phyloP scores from a whole-genome alignment of 129 eudicot species.

The Scalesia atractyloides region DNA sequence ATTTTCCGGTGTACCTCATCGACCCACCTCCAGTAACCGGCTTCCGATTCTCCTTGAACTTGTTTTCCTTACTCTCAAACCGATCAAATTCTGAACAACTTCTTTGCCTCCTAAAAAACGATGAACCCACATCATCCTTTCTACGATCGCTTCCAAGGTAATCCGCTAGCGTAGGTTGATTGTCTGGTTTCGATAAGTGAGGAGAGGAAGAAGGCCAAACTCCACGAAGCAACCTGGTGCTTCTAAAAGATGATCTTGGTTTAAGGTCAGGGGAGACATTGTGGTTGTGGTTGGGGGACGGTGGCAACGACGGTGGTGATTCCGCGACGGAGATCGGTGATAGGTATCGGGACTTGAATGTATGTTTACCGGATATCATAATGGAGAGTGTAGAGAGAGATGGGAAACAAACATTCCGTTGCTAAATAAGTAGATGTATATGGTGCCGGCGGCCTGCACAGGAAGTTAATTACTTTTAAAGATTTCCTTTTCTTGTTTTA shows the following conservation, averaged over 20 bases:
- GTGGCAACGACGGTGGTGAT: conserved; percentile 29
- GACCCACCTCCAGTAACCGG: conserved; percentile 65
- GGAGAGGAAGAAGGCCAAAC: conserved; percentile 74
- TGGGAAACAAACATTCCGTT: conserved; percentile 28
- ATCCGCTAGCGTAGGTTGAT: conserved; percentile 43
- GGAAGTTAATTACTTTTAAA: conserved; percentile 17
- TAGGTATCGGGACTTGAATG: conserved; percentile 47
- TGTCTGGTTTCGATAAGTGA: conserved; percentile 13
- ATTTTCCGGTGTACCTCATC: conserved; percentile 59
- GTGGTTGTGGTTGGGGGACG: conserved; percentile 20
- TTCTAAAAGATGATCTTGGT: conserved; percentile 33
- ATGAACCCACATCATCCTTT: conserved; percentile 9
- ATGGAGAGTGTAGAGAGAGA: neutral
- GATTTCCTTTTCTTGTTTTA: conserved; percentile 22
- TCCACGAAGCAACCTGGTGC: conserved; percentile 42
- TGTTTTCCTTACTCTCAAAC: conserved; percentile 30
- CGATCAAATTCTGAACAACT: conserved; percentile 59
- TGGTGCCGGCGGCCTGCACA: conserved; percentile 46
- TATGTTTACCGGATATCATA: conserved; percentile 23
- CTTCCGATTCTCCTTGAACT: conserved; percentile 58
- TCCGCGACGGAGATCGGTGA: conserved; percentile 19
- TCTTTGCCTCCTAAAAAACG: conserved; percentile 44
- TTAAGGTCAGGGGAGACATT: conserved; percentile 36
- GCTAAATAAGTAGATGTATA: conserved; percentile 43
- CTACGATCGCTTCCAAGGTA: conserved; percentile 46